Evolutionary conservation across 805 yeast species (phyloP).

Genomic region (Candida nemodendra): DNA sequence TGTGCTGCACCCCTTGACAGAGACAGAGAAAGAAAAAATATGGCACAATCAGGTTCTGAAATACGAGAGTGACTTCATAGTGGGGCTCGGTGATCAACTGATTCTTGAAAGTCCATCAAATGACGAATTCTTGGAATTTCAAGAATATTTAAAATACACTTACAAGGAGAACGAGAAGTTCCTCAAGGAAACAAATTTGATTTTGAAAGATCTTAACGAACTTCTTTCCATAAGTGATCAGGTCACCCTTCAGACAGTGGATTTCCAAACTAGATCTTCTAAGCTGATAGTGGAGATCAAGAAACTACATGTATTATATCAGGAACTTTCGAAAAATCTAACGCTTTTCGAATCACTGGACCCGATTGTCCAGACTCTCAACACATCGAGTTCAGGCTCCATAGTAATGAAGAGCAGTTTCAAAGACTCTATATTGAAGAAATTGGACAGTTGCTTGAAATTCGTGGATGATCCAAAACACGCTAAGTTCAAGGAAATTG

Average conservation of each 20-base stretch:
- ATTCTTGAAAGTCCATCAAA: conserved; percentile 39
- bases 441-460: conserved; percentile 63
- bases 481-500: conserved; percentile 59
- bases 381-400: conserved; percentile 63
- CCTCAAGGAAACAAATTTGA: conserved; percentile 41
- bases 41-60: conserved; percentile 38
- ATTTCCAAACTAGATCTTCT: conserved; percentile 59
- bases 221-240: conserved; percentile 53
- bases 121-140: conserved; percentile 36
- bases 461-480: conserved; percentile 57
- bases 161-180: conserved; percentile 36
- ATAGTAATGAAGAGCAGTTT: conserved; percentile 62
- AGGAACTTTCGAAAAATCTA: conserved; percentile 48
- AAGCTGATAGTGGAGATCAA: conserved; percentile 47
- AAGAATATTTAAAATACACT: conserved; percentile 31
- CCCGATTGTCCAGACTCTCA: conserved; percentile 62
- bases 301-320: conserved; percentile 40
- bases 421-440: conserved; percentile 45
- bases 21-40: conserved; percentile 34
- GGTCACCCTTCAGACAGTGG: conserved; percentile 60
- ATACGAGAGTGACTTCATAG: conserved; percentile 42
- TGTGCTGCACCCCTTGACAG: conserved; percentile 37
- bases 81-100: conserved; percentile 40
- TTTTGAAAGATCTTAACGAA: conserved; percentile 45
- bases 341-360: conserved; percentile 70